These are phyloP conservation scores for Cercospora brassicicola DNA, from an alignment of 2,329 filamentous ascomycete species.

Conservation along the genomic window DNA sequence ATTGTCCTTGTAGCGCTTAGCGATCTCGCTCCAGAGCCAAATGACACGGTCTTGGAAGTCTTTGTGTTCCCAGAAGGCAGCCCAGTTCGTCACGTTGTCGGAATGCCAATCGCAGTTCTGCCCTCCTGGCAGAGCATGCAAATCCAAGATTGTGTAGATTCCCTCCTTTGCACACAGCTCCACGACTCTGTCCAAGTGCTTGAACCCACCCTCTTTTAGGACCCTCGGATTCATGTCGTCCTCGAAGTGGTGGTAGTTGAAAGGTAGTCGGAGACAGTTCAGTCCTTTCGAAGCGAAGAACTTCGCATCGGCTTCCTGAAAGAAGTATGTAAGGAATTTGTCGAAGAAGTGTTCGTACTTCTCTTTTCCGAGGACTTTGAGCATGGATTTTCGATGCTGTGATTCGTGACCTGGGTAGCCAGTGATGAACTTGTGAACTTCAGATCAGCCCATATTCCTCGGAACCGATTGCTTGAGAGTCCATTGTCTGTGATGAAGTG, in stretches of 20 bases:
- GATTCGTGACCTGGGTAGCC: slow-evolving; percentile 62
- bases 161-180: slow-evolving; percentile 50
- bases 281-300: slow-evolving; percentile 58
- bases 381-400: slow-evolving; percentile 56
- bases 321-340: slow-evolving; percentile 59
- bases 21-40: slow-evolving; percentile 53
- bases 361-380: slow-evolving; percentile 55
- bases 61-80: slow-evolving; percentile 54
- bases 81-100: slow-evolving; percentile 49
- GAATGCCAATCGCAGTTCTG: slow-evolving; percentile 56
- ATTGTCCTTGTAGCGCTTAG: slow-evolving; percentile 48
- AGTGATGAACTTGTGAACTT: slow-evolving; percentile 56
- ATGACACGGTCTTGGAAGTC: slow-evolving; percentile 53
- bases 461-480: background rate
- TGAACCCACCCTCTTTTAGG: slow-evolving; percentile 50
- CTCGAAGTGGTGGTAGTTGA: slow-evolving; percentile 61
- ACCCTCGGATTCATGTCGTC: slow-evolving; percentile 52
- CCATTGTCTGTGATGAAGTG: background rate
- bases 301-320: slow-evolving; percentile 58
- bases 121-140: slow-evolving; percentile 52
- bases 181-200: slow-evolving; percentile 52
- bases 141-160: slow-evolving; percentile 55
- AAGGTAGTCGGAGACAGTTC: slow-evolving; percentile 61
- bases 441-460: slow-evolving; percentile 41
- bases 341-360: slow-evolving; percentile 64